phyloP scores from a whole-genome alignment of 495 filamentous ascomycete genomes.

The Trichoderma orchidacearum region DNA sequence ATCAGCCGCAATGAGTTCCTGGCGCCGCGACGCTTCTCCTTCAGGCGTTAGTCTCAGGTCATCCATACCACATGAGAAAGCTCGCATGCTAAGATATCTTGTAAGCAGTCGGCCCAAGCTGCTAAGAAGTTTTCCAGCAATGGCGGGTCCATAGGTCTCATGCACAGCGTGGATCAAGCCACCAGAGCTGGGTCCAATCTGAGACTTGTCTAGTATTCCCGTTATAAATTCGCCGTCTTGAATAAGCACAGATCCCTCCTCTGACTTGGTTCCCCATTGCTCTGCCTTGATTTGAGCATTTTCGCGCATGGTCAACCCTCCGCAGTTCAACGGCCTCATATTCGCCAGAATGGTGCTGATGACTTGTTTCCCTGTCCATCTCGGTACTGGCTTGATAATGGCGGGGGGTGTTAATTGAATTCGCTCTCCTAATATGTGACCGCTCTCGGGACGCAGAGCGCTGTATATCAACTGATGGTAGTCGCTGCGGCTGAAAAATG shows the following conservation, averaged over 20 bases:
- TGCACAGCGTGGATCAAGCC: constrained; percentile 87
- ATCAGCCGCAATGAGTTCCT: constrained; percentile 54
- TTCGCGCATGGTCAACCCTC: constrained; percentile 65
- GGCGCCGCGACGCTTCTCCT: constrained; percentile 58
- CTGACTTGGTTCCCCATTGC: constrained; percentile 48
- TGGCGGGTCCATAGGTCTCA: constrained; percentile 80
- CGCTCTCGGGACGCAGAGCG: constrained; percentile 77
- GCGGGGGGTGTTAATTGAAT: constrained; percentile 71
- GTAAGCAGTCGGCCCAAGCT: constrained; percentile 83
- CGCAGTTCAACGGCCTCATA: constrained; percentile 59
- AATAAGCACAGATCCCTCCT: constrained; percentile 72
- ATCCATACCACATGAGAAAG: constrained; percentile 94
- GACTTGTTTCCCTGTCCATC: constrained; percentile 98
- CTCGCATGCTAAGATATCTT: constrained; percentile 79
- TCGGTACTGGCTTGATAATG: constrained; percentile 60
- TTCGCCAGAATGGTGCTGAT: constrained; percentile 90
- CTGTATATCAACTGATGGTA: constrained; percentile 89
- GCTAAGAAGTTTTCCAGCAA: constrained; percentile 75
- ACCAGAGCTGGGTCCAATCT: constrained; percentile 75
- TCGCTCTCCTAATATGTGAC: constrained; percentile 54
- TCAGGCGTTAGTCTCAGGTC: constrained; percentile 77
- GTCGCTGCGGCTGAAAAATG: constrained; percentile 77
- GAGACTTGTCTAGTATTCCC: constrained; percentile 92
- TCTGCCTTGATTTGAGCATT: constrained; percentile 64
- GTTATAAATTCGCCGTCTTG: constrained; percentile 74